These are phyloP conservation scores for Aegilops umbellulata DNA, from an alignment of 176 grass and related monocot genomes.

Conservation along the genomic window DNA sequence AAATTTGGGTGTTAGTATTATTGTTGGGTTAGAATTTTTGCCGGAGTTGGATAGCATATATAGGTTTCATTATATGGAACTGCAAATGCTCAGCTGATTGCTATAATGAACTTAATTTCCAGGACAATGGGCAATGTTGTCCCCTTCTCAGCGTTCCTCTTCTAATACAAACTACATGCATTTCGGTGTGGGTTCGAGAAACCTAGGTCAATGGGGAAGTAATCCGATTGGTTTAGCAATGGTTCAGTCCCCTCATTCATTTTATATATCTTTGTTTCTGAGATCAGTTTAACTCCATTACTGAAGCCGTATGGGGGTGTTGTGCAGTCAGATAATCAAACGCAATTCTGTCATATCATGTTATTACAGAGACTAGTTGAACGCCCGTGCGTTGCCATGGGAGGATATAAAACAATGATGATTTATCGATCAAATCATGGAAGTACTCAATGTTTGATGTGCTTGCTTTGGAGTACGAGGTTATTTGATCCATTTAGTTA, in stretches of 20 bases:
- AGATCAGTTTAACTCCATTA: neutral
- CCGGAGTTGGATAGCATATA: neutral
- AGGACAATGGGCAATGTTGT: neutral
- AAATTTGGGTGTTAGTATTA: neutral
- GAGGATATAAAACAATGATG: too few relatives aligned
- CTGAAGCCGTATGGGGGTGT: neutral
- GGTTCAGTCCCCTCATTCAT: neutral
- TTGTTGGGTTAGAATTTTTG: neutral
- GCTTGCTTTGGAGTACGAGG: too few relatives aligned
- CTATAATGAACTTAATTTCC: neutral
- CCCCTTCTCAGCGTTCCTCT: neutral
- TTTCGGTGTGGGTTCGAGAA: too few relatives aligned
- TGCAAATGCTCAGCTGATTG: constrained; percentile 1
- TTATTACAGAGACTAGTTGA: neutral
- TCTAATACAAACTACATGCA: neutral
- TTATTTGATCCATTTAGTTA: too few relatives aligned
- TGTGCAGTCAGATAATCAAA: neutral
- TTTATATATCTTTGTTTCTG: neutral
- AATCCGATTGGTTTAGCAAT: neutral
- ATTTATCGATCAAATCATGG: too few relatives aligned
- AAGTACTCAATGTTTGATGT: too few relatives aligned
- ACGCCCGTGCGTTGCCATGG: too few relatives aligned
- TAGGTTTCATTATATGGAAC: neutral
- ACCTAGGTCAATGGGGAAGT: neutral
- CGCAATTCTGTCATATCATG: neutral